phyloP scores from a whole-genome alignment of 768 basidiomycete species.

The Russula sp. region DNA sequence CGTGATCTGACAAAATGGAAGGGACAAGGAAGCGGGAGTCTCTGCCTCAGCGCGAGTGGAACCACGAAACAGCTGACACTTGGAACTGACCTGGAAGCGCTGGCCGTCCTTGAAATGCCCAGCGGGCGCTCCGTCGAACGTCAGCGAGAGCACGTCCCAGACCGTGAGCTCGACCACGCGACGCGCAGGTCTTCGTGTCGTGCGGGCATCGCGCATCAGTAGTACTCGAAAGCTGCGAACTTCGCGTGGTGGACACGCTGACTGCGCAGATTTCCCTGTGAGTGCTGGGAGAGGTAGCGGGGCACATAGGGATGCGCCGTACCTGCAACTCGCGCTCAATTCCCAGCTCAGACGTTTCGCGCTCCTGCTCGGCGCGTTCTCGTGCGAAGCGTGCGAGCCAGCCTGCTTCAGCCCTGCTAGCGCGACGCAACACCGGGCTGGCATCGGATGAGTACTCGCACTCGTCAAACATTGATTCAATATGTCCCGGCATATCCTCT shows the following conservation, averaged over 20 bases:
- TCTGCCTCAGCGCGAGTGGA: not conserved
- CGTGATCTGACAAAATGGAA: slow-evolving; percentile 41
- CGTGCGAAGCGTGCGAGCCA: slow-evolving; percentile 55
- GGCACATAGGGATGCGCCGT: slow-evolving; percentile 22
- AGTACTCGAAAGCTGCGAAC: slow-evolving; percentile 22
- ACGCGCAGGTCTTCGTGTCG: slow-evolving; percentile 11
- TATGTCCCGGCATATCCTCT: slow-evolving; percentile 29
- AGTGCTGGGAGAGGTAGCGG: not conserved
- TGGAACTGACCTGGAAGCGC: slow-evolving; percentile 17
- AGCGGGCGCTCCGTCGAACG: slow-evolving; percentile 9
- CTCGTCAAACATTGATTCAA: slow-evolving; percentile 30
- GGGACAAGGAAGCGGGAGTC: not conserved
- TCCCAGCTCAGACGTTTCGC: slow-evolving; percentile 47
- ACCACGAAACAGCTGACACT: too few species aligned
- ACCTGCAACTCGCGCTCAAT: slow-evolving; percentile 74
- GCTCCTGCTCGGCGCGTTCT: slow-evolving; percentile 43
- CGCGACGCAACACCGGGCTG: slow-evolving; percentile 4
- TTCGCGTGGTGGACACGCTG: slow-evolving; percentile 22
- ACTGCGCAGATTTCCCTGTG: slow-evolving; percentile 3
- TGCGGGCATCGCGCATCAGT: slow-evolving; percentile 19
- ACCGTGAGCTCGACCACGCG: slow-evolving; percentile 21
- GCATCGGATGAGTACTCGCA: slow-evolving; percentile 17
- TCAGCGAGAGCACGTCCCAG: slow-evolving; percentile 20
- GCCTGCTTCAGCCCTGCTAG: slow-evolving; percentile 42
- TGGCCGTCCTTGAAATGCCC: slow-evolving; percentile 22